These are phyloP conservation scores for Nemania sp. DNA, from an alignment of 2,329 filamentous ascomycete genomes.

Conservation along the genomic window DNA sequence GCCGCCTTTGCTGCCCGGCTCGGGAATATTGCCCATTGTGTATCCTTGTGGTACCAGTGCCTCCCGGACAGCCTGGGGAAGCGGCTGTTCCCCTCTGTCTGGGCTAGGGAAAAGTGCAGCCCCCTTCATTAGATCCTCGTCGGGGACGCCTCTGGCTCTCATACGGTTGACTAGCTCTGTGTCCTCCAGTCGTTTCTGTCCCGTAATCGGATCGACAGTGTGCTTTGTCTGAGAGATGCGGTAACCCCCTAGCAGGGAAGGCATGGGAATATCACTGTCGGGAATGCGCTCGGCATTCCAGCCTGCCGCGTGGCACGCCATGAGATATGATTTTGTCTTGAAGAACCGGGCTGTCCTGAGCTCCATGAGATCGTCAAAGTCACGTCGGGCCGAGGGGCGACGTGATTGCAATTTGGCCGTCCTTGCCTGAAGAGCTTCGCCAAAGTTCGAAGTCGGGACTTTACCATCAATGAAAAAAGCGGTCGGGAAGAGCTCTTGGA, in stretches of 20 bases:
- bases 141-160: conserved; percentile 27
- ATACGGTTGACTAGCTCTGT: conserved; percentile 37
- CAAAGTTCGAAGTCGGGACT: conserved; percentile 39
- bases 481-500: conserved; percentile 35
- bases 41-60: conserved; percentile 11
- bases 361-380: conserved; percentile 26
- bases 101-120: not conserved
- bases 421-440: conserved; percentile 26
- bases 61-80: conserved; percentile 7
- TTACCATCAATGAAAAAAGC: conserved; percentile 41
- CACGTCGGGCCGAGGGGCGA: not conserved
- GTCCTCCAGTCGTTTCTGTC: conserved; percentile 36
- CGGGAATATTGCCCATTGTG: conserved; percentile 3
- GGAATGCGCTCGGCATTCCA: conserved; percentile 46
- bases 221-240: conserved; percentile 38
- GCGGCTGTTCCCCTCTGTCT: not conserved
- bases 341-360: conserved; percentile 33
- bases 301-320: conserved; percentile 38
- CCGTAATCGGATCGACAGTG: conserved; percentile 37
- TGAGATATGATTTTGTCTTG: conserved; percentile 42
- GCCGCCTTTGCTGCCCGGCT: not conserved
- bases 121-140: conserved; percentile 20
- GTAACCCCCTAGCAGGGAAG: conserved; percentile 34
- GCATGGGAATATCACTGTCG: conserved; percentile 37
- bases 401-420: conserved; percentile 1